Evolutionary conservation across 169 alveolate genomes (phyloP).

Genomic region (Besnoitia besnoiti): DNA sequence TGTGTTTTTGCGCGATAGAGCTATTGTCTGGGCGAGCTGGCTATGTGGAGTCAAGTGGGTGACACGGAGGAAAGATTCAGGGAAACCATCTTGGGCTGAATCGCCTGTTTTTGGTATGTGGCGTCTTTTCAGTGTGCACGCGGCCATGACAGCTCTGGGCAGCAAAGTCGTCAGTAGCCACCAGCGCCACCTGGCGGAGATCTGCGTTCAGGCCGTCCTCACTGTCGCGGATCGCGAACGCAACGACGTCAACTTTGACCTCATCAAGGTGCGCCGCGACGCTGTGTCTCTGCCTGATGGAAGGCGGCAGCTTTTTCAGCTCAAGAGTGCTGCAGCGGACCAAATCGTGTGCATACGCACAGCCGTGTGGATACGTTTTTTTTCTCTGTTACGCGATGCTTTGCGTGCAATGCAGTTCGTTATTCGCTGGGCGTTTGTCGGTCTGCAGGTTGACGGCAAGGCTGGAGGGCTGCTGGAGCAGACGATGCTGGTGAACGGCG

Average conservation of each 20-base stretch:
- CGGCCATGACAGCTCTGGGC: slow-evolving; percentile 97
- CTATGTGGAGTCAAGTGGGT: too few species aligned
- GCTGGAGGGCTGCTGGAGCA: slow-evolving; percentile 98
- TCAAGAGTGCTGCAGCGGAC: too few species aligned
- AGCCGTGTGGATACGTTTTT: neutral
- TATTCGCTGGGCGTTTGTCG: neutral
- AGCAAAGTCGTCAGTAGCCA: slow-evolving; percentile 92
- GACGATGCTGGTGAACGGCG: slow-evolving; percentile 92
- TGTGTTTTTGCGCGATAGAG: too few species aligned
- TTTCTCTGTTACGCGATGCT: neutral
- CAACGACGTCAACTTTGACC: slow-evolving; percentile 98
- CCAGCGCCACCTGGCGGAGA: slow-evolving; percentile 71
- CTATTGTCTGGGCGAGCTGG: too few species aligned
- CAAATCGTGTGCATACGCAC: neutral
- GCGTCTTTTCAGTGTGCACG: slow-evolving; percentile 71
- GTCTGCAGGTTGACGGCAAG: slow-evolving; percentile 90
- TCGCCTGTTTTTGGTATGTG: neutral
- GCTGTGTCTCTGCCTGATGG: too few species aligned
- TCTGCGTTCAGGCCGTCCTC: slow-evolving; percentile 98
- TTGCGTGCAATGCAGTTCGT: neutral
- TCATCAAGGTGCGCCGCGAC: slow-evolving; percentile 90
- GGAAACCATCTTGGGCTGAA: too few species aligned
- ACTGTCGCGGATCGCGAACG: slow-evolving; percentile 97
- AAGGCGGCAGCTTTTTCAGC: too few species aligned
- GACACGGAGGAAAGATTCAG: too few species aligned